Base-by-base conservation (phyloP, 2,329 filamentous ascomycete species). In the Fusarium armeniacum region DNA sequence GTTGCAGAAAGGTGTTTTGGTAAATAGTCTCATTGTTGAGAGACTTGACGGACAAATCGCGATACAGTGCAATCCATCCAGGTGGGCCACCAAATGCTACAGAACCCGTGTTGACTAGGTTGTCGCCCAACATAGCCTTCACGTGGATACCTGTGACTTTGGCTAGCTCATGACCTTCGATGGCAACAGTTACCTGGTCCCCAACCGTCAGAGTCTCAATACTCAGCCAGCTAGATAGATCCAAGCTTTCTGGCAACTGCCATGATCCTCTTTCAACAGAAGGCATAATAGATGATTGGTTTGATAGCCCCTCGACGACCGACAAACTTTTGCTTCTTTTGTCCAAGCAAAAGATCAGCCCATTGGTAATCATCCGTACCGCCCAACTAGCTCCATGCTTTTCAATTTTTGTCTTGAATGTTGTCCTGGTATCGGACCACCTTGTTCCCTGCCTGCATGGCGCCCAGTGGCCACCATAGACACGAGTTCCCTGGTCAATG, bases 401-500 rank as follows among this genome's bases (percentile, higher is more conserved):
- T 3, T 58, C 54, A 7, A 61, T 12, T 5, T 43, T 61, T 12
- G 44, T 20, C n/a, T 24, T 8, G 9, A 61, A 61, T 7, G 12
- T 36, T 6, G 50, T 35, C 2, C 36, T 58, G 3, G 35, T 50
- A 0, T 61, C 18, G 1, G 20, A 38, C 54, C 58, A 61, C 22
- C 54, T 44, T 3, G 58, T 61, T 2, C 58, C 58, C 10, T 59
- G 58, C 5, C 58, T 28, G 18, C 58, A 61, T 8, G 58, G 58
- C 1, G 58, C 58, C 58, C 58, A 59, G 2, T 61, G 58, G 11
- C 58, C 57, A 3, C 53, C 58, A 3, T 41, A 44, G 6, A 59
- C 54, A 20, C 58, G 58, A 10, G 44, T 59, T 0, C 58, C 58
- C 16, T 61, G 22, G 1, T 44, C 36, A 11, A 22, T 30, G 4